Evolutionary conservation across 2,329 filamentous ascomycete species (phyloP).

Genomic region (Herpotrichia juniperi): DNA sequence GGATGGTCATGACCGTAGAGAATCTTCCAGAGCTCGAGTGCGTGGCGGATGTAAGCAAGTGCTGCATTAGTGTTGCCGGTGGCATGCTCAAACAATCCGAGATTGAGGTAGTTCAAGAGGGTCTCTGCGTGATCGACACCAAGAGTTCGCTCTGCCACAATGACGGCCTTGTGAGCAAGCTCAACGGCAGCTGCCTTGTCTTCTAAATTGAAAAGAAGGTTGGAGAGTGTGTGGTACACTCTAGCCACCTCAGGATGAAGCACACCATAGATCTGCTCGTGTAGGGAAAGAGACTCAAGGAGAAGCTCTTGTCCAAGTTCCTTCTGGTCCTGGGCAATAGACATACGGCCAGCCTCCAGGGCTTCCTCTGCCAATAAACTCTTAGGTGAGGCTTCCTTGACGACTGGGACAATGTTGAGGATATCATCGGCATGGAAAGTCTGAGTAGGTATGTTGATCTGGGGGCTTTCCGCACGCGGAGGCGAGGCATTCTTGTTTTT

Average conservation of each 20-base stretch:
- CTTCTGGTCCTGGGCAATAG: conserved; percentile 92
- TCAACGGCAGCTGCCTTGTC: conserved; percentile 97
- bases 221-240: conserved; percentile 92
- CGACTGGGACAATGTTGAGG: conserved; percentile 87
- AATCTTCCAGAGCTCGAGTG: conserved; percentile 93
- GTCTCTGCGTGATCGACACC: conserved; percentile 95
- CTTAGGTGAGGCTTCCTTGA: conserved; percentile 92
- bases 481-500: conserved; percentile 63
- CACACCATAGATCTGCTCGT: conserved; percentile 98
- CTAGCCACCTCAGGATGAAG: conserved; percentile 95
- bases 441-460: conserved; percentile 53
- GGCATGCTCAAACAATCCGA: conserved; percentile 92
- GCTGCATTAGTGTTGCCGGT: conserved; percentile 87
- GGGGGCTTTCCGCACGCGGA: conserved; percentile 48
- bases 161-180: conserved; percentile 93
- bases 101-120: conserved; percentile 92
- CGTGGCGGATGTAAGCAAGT: conserved; percentile 88
- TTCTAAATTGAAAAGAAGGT: conserved; percentile 96
- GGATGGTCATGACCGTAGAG: conserved; percentile 94
- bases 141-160: conserved; percentile 92
- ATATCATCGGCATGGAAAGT: conserved; percentile 87
- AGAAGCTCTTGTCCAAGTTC: conserved; percentile 95
- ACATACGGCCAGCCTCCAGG: conserved; percentile 92
- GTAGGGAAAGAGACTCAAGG: conserved; percentile 91
- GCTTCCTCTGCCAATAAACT: conserved; percentile 94